Evolutionary conservation across 805 yeast genomes (phyloP).

Genomic region (Saccharomyces kudriavzevii): DNA sequence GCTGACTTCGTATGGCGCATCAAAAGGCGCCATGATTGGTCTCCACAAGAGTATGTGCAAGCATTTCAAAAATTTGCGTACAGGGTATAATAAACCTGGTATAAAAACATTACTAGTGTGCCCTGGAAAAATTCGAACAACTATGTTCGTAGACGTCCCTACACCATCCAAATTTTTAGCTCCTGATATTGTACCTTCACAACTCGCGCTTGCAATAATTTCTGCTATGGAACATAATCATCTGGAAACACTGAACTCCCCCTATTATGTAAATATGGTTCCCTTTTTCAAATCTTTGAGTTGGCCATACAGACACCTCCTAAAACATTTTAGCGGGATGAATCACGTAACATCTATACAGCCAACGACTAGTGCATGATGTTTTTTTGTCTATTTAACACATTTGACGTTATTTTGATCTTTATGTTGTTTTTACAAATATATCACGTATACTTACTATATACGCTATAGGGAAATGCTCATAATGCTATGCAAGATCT

Average conservation of each 20-base stretch:
- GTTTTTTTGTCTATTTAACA: neutral
- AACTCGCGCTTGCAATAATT: conserved; percentile 54
- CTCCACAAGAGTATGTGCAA: conserved; percentile 73
- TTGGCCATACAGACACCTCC: conserved; percentile 41
- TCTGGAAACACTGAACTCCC: conserved; percentile 62
- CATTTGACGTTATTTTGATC: neutral
- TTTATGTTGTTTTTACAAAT: neutral
- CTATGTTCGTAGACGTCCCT: conserved; percentile 60
- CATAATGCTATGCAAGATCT: neutral
- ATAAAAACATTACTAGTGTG: conserved; percentile 68
- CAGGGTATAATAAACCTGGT: conserved; percentile 7
- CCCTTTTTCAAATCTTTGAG: conserved; percentile 69
- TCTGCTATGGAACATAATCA: conserved; percentile 50
- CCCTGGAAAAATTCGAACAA: conserved; percentile 80
- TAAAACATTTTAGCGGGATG: conserved; percentile 52
- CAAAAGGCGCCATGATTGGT: conserved; percentile 80
- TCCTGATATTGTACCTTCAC: conserved; percentile 66
- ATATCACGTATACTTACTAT: neutral
- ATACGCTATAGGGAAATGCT: neutral
- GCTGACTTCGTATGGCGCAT: conserved; percentile 75
- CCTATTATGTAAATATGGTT: conserved; percentile 66
- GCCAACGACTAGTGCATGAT: neutral
- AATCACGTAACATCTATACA: conserved; percentile 35
- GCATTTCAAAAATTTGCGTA: conserved; percentile 35
- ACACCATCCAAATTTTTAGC: conserved; percentile 75